These are phyloP conservation scores for Heterobasidion annosum DNA, from an alignment of 1,284 basidiomycete genomes.

Conservation along the genomic window DNA sequence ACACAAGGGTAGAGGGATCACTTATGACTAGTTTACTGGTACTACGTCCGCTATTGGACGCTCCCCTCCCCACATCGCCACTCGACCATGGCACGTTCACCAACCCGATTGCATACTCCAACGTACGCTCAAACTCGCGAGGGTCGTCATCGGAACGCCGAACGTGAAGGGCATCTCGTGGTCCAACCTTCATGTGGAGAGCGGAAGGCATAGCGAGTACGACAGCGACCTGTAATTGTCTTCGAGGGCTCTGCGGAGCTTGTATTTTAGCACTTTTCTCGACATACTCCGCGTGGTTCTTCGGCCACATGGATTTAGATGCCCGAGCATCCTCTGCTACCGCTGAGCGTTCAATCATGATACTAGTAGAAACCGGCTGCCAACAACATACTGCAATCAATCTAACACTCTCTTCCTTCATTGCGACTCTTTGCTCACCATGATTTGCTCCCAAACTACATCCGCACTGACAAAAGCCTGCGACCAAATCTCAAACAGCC, in stretches of 20 bases:
- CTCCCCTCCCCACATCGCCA: too few relatives aligned
- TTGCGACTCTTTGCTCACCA: constrained; percentile 1
- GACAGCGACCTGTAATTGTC: constrained; percentile 15
- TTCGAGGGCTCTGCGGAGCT: background rate
- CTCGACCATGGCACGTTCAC: constrained; percentile 14
- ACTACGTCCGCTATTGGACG: too few relatives aligned
- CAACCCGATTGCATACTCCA: constrained; percentile 16
- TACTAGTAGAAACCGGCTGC: background rate
- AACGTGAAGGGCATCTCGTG: background rate
- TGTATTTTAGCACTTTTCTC: background rate
- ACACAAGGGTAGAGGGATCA: background rate
- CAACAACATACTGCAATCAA: background rate
- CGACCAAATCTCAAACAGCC: constrained; percentile 9
- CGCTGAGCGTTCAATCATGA: background rate
- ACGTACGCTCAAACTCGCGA: constrained; percentile 4
- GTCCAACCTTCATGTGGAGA: background rate
- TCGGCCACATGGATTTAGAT: background rate
- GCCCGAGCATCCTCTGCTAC: background rate
- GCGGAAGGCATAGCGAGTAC: constrained; percentile 20
- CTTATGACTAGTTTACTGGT: too few relatives aligned
- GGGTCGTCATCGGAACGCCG: background rate
- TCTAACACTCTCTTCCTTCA: background rate
- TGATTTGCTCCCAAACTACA: constrained; percentile 3
- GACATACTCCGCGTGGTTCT: background rate
- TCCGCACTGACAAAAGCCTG: background rate